These are phyloP conservation scores for Neocucurbitaria cava DNA, from an alignment of 2,329 filamentous ascomycete species.

Conservation along the genomic window DNA sequence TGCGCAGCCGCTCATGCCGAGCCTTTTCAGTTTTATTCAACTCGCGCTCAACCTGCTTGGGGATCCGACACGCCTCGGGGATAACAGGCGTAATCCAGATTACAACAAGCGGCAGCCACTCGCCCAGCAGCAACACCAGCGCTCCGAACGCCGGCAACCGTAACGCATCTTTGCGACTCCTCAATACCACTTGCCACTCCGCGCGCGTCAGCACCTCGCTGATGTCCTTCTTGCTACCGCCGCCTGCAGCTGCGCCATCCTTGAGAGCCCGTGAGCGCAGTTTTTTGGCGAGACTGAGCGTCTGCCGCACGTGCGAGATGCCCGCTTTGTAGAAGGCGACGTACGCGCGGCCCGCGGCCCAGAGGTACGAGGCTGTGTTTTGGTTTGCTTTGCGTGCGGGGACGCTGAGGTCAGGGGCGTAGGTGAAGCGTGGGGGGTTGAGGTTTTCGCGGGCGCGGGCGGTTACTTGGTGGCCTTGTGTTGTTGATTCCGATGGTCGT, in stretches of 20 bases:
- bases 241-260: no score
- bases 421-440: constrained; percentile 77
- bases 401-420: constrained; percentile 71
- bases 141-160: constrained; percentile 80
- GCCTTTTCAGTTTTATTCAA: constrained; percentile 58
- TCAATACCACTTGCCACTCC: constrained; percentile 72
- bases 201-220: constrained; percentile 62
- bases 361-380: constrained; percentile 61
- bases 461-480: constrained; percentile 7
- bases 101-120: constrained; percentile 84
- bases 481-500: constrained; percentile 2
- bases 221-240: constrained; percentile 1
- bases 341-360: constrained; percentile 75
- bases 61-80: constrained; percentile 83
- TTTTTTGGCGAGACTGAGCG: constrained; percentile 58
- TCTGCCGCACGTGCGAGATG: constrained; percentile 74
- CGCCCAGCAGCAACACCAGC: constrained; percentile 78
- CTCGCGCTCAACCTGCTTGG: constrained; percentile 71
- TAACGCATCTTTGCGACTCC: constrained; percentile 75
- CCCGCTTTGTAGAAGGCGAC: constrained; percentile 87
- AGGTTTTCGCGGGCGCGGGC: constrained; percentile 46
- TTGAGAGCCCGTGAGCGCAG: no score
- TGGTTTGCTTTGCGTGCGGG: constrained; percentile 61
- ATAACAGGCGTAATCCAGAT: constrained; percentile 74
- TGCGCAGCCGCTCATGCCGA: constrained; percentile 25